phyloP scores from a whole-genome alignment of 352 stramenopile genomes.

The Peronospora destructor region DNA sequence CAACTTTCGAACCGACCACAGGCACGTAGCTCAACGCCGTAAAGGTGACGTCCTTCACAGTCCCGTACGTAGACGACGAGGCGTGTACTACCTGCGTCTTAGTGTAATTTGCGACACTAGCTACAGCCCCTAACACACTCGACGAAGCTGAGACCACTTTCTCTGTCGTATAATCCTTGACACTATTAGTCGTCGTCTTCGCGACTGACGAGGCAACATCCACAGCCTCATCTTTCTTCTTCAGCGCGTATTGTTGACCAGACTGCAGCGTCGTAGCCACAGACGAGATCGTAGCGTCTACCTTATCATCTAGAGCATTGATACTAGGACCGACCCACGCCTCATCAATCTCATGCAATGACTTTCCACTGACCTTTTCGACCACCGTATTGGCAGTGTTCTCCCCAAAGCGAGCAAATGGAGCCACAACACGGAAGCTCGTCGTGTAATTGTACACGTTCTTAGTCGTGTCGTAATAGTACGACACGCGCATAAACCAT shows the following conservation, averaged over 20 bases:
- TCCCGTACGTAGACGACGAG: conserved; percentile 60
- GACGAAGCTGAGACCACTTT: conserved; percentile 32
- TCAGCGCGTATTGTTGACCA: conserved; percentile 54
- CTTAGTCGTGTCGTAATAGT: conserved; percentile 72
- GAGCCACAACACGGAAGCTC: conserved; percentile 49
- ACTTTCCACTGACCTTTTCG: conserved; percentile 52
- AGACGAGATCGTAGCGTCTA: conserved; percentile 48
- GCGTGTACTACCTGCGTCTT: conserved; percentile 57
- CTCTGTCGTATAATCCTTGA: conserved; percentile 58
- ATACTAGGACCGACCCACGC: conserved; percentile 44
- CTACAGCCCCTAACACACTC: conserved; percentile 36
- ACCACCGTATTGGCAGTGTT: conserved; percentile 47
- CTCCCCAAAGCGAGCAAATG: conserved; percentile 51
- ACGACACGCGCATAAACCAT: conserved; percentile 50
- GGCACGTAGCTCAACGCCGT: conserved; percentile 55
- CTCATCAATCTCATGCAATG: conserved; percentile 49
- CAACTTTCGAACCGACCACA: conserved; percentile 53
- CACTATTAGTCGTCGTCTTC: conserved; percentile 41
- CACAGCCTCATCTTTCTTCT: conserved; percentile 62
- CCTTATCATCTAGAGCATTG: conserved; percentile 53
- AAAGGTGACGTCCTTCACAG: conserved; percentile 41
- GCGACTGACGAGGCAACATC: conserved; percentile 29
- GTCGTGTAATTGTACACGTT: conserved; percentile 68
- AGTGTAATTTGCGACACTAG: conserved; percentile 54
- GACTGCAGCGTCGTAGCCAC: conserved; percentile 48